Percentiles rank a stretch among this genome's conserved stretches.
These are phyloP conservation scores for Talaromyces funiculosus DNA, from an alignment of 2,329 filamentous ascomycete genomes.

Conservation along the genomic window DNA sequence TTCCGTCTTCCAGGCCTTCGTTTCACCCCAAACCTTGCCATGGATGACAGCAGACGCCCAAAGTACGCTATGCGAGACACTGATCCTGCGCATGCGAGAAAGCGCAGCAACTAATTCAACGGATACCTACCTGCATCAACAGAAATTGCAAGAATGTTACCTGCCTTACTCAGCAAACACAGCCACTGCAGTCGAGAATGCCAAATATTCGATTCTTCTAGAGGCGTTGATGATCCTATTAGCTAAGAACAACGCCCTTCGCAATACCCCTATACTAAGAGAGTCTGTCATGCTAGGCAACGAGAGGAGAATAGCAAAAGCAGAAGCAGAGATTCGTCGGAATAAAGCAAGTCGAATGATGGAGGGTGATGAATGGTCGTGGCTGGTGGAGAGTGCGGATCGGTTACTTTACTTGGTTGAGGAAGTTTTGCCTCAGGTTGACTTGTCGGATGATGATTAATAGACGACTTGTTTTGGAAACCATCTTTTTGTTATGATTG, in stretches of 20 bases:
- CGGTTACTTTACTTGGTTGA: slow-evolving; percentile 34
- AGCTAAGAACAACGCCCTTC: slow-evolving; percentile 29
- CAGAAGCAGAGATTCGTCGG: slow-evolving; percentile 41
- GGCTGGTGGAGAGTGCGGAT: slow-evolving; percentile 39
- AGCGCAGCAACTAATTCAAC: slow-evolving; percentile 34
- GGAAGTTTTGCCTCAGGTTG: slow-evolving; percentile 21
- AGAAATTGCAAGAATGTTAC: slow-evolving; percentile 55
- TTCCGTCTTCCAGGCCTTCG: slow-evolving; percentile 41
- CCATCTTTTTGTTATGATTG: background rate
- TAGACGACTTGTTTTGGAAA: background rate
- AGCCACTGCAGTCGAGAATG: slow-evolving; percentile 60
- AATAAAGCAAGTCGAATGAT: slow-evolving; percentile 35
- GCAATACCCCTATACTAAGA: slow-evolving; percentile 33
- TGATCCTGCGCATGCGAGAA: slow-evolving; percentile 48
- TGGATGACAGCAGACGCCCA: slow-evolving; percentile 36
- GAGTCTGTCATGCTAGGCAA: slow-evolving; percentile 51
- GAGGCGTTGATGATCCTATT: slow-evolving; percentile 60
- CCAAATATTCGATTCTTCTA: slow-evolving; percentile 63
- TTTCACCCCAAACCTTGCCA: slow-evolving; percentile 42
- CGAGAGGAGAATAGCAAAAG: slow-evolving; percentile 42
- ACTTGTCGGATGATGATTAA: background rate
- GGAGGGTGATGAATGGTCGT: slow-evolving; percentile 32
- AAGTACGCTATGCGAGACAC: slow-evolving; percentile 48
- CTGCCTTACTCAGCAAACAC: slow-evolving; percentile 61
- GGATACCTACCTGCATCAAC: slow-evolving; percentile 43